Conservation (phyloP, 2,329 filamentous ascomycete species). For the Sordariomycetes sp. region DNA sequence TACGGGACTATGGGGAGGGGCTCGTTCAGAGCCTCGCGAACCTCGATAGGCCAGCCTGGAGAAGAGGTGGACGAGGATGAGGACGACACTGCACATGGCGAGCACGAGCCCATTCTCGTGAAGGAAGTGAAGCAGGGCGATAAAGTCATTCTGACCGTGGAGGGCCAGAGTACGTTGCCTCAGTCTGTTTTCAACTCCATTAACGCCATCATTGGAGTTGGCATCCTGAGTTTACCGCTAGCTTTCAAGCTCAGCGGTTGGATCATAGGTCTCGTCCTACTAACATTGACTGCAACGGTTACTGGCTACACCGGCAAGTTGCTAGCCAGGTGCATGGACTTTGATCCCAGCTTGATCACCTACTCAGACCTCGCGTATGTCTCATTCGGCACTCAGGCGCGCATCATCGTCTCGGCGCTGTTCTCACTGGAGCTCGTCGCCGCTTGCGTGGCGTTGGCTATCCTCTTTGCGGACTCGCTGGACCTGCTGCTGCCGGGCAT, state of each 20-base stretch:
- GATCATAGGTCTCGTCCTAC: conserved; percentile 69
- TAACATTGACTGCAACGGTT: conserved; percentile 63
- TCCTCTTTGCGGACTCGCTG: conserved; percentile 89
- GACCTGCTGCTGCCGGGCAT: conserved; percentile 66
- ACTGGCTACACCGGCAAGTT: conserved; percentile 83
- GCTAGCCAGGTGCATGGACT: conserved; percentile 79
- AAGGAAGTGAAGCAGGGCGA: conserved; percentile 86
- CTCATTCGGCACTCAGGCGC: conserved; percentile 75
- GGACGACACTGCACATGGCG: conserved; percentile 35
- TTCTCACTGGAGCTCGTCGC: conserved; percentile 84
- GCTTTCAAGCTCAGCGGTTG: conserved; percentile 83
- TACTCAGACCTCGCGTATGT: conserved; percentile 92
- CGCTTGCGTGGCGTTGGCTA: conserved; percentile 79
- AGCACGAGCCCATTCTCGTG: conserved; percentile 69
- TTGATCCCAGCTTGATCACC: conserved; percentile 77
- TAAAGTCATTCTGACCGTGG: conserved; percentile 71
- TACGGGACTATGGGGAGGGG: conserved; percentile 42
- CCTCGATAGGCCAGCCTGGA: conserved; percentile 32
- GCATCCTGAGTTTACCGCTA: conserved; percentile 79
- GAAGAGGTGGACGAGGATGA: conserved; percentile 12
- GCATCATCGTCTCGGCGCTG: conserved; percentile 72
- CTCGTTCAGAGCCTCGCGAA: conserved; percentile 23
- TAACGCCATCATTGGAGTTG: conserved; percentile 86
- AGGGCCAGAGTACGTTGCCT: conserved; percentile 89
- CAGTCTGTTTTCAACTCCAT: conserved; percentile 97